Conservation (phyloP, 2,329 filamentous ascomycete species). For the Colletotrichum australisinense region DNA sequence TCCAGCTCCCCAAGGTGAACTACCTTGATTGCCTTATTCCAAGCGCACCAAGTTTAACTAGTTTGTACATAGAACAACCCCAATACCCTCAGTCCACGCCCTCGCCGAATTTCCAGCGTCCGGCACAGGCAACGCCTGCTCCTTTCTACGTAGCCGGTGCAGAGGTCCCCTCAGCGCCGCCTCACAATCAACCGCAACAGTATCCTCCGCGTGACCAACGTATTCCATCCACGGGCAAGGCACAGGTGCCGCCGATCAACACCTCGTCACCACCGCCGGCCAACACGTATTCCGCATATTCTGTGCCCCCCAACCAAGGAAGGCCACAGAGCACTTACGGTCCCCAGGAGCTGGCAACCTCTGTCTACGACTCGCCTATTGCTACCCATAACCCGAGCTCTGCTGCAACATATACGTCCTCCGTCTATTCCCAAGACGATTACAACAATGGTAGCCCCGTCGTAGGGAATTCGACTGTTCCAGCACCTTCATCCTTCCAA, state of each 20-base stretch:
- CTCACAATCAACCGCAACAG: constrained; percentile 52
- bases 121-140: constrained; percentile 60
- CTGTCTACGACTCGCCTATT: constrained; percentile 80
- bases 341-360: constrained; percentile 82
- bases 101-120: constrained; percentile 66
- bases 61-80: constrained; percentile 50
- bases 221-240: constrained; percentile 58
- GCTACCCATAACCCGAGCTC: constrained; percentile 61
- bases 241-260: constrained; percentile 62
- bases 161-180: constrained; percentile 58
- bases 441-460: constrained; percentile 53
- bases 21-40: constrained; percentile 33
- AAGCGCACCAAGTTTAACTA: constrained; percentile 42
- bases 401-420: constrained; percentile 57
- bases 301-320: constrained; percentile 56
- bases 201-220: constrained; percentile 63
- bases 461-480: constrained; percentile 43
- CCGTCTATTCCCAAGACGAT: constrained; percentile 62
- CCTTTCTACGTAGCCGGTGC: constrained; percentile 75
- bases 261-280: constrained; percentile 63
- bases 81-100: constrained; percentile 61
- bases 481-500: constrained; percentile 39
- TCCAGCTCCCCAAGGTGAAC: constrained; percentile 64
- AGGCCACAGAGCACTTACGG: constrained; percentile 77
- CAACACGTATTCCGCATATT: constrained; percentile 61